Conservation (phyloP, 106 monocot species). For the Amphibolis antarctica region DNA sequence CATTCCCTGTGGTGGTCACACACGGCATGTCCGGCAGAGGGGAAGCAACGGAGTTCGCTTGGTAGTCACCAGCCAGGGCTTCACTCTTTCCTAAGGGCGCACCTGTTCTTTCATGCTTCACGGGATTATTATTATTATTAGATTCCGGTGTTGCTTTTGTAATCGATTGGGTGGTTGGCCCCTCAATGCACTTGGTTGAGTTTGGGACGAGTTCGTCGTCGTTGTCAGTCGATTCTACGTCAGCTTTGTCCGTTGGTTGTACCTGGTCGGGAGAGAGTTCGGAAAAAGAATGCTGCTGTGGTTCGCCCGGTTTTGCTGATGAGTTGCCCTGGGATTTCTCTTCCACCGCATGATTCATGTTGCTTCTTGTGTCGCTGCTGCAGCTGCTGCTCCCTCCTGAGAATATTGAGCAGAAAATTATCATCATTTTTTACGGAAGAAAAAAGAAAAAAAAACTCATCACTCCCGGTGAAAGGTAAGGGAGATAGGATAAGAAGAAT, state of each 20-base stretch:
- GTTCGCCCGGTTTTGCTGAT: neutral
- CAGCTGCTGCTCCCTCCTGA: constrained; percentile 7
- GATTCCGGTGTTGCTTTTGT: neutral
- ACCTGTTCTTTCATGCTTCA: neutral
- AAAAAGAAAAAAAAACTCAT: neutral
- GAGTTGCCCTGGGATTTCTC: constrained; percentile 1
- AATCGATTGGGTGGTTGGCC: neutral
- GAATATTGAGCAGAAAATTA: too few species aligned
- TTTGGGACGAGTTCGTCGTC: neutral
- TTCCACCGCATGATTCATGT: neutral
- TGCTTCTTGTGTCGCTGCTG: neutral
- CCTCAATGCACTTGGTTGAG: neutral
- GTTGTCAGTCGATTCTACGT: neutral
- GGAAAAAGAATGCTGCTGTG: neutral
- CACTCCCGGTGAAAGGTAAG: too few species aligned
- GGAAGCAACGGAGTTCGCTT: neutral
- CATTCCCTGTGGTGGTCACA: constrained; percentile 29
- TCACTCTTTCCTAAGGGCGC: neutral
- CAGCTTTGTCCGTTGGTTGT: neutral
- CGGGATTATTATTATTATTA: neutral
- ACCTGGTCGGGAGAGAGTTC: neutral
- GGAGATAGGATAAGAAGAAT: too few species aligned
- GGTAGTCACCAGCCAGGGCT: neutral
- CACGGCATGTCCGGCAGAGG: constrained; percentile 14
- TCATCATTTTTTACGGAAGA: too few species aligned